phyloP scores from a whole-genome alignment of 257 asterid genomes.

The Echium plantagineum region DNA sequence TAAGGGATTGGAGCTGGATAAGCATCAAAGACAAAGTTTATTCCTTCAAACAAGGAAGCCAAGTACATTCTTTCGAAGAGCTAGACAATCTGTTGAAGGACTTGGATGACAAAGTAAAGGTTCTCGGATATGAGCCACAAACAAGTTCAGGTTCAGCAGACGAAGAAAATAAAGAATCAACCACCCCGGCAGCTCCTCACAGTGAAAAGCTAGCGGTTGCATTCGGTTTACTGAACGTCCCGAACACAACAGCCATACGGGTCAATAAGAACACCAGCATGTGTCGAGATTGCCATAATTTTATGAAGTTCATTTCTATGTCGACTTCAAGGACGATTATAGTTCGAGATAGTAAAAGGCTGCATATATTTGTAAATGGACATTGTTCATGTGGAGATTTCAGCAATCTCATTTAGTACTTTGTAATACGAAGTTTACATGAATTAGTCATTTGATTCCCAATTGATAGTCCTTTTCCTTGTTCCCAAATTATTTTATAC shows the following conservation, averaged over 20 bases:
- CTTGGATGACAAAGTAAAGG: conserved; percentile 34
- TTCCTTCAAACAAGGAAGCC: conserved; percentile 41
- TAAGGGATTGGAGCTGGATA: conserved; percentile 77
- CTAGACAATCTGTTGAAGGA: conserved; percentile 27
- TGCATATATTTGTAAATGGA: conserved; percentile 63
- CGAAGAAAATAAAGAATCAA: conserved; percentile 24
- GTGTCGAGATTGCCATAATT: conserved; percentile 81
- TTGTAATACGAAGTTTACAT: not conserved
- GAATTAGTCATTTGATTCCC: not conserved
- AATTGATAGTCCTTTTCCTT: not conserved
- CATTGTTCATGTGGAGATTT: conserved; percentile 82
- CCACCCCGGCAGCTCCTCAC: conserved; percentile 32
- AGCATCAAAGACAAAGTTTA: conserved; percentile 56
- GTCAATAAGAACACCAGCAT: conserved; percentile 62
- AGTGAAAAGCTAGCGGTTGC: conserved; percentile 85
- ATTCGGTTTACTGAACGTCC: conserved; percentile 50
- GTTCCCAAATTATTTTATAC: too few relatives aligned
- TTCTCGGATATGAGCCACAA: conserved; percentile 36
- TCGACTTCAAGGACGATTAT: conserved; percentile 50
- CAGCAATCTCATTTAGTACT: conserved; percentile 36
- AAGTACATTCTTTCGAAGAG: conserved; percentile 20
- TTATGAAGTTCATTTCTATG: conserved; percentile 46
- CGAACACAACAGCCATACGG: conserved; percentile 32
- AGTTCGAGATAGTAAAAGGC: conserved; percentile 64
- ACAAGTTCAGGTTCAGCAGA: conserved; percentile 16